Evolutionary conservation across 768 basidiomycete genomes (phyloP).

Genomic region (Boletellus ananiceps): DNA sequence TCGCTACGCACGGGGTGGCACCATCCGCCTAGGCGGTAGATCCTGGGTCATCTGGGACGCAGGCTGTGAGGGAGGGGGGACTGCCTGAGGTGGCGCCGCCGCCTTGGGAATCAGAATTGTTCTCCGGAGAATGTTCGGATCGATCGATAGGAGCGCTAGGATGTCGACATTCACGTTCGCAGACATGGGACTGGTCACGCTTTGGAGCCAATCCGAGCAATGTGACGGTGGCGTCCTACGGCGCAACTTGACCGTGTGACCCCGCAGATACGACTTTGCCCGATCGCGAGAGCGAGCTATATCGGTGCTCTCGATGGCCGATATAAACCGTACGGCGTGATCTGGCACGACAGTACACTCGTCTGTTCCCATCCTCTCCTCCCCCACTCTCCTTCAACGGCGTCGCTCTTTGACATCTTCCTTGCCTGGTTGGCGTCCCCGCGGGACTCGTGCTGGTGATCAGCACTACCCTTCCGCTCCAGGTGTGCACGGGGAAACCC

Average conservation of each 20-base stretch:
- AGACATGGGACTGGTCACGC: no score
- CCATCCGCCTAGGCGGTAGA: conserved; percentile 7
- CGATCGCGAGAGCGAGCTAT: neutral
- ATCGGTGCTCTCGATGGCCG: neutral
- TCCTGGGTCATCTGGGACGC: conserved; percentile 23
- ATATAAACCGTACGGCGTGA: neutral
- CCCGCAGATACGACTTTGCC: no score
- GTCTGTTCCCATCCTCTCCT: neutral
- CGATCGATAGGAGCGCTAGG: no score
- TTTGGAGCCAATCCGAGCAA: no score
- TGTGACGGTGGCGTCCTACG: no score
- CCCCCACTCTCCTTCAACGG: neutral
- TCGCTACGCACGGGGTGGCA: neutral
- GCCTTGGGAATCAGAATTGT: neutral
- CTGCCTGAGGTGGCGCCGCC: no score
- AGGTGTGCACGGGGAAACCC: neutral
- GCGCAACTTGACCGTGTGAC: no score
- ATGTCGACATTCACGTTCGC: no score
- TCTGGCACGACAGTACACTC: neutral
- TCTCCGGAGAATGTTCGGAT: neutral
- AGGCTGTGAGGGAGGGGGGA: neutral
- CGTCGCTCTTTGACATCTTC: neutral
- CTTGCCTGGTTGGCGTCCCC: neutral
- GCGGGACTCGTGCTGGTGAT: neutral
- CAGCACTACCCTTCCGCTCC: neutral